Evolutionary conservation across 2,329 filamentous ascomycete genomes (phyloP), one percentile per base, ranked within the genome.

Genomic region (Cladorrhinum sp.): DNA sequence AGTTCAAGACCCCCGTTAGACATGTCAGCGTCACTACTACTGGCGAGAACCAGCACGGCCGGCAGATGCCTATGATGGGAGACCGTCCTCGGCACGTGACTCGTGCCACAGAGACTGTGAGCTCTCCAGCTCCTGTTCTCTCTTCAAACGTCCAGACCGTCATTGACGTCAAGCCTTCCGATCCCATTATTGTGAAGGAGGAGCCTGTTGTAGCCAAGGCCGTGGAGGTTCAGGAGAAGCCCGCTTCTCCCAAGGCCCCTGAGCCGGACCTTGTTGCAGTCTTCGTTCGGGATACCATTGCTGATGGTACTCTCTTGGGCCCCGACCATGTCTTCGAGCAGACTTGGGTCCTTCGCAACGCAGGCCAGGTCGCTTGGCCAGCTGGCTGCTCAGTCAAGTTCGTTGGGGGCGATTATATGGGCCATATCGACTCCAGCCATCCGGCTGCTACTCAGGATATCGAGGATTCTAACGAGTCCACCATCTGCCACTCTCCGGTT

Each of bases 371-470:
- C 55, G 75, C 87, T 12, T 99, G 95, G 95, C 95, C 95, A 39
- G 85, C 87, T 59, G 95, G 93, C 64, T 96, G 92, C 80, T 89
- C 88, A 60, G 90, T 98, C 68, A 91, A 90, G 75, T 97, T 92
- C 71, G 89, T 96, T 62, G 92, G 94, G 61, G 95, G 95, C 55
- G 94, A 98, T 74, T 92, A 94, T 77, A 98, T 99, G 95, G 91
- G 96, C 69, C 90, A 93, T 67, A 84, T 96, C 58, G 91, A 96
- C 73, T 86, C 89, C 56, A 83, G 82, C 64, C 90, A 90, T 70
- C 90, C 92, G 23, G 87, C 89, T n/a, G 90, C 89, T 67, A 86
- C 92, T 60, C 82, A 83, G 42, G 87, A 93, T 68, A 86, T 97
- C 61, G 84, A 87, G 39, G 86, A 86, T 33, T 92, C 93, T 57